phyloP scores from a whole-genome alignment of 495 filamentous ascomycete genomes.

The Talaromyces borbonicus region DNA sequence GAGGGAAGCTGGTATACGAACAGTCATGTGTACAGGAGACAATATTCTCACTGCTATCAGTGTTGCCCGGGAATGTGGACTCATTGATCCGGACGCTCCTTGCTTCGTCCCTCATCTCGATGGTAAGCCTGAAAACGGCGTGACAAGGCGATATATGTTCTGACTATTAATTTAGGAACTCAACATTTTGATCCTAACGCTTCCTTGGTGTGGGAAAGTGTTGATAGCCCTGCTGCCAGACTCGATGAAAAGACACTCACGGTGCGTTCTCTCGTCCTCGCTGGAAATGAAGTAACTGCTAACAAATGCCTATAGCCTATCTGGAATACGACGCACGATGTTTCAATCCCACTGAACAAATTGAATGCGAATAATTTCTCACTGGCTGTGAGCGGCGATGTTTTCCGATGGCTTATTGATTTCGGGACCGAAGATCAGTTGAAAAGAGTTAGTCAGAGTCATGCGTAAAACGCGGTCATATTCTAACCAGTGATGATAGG shows the following conservation, averaged over 20 bases:
- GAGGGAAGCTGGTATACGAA: constrained; percentile 73
- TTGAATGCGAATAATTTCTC: constrained; percentile 72
- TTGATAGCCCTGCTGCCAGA: constrained; percentile 66
- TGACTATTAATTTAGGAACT: constrained; percentile 29
- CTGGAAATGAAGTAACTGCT: too few species aligned
- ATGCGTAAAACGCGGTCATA: constrained; percentile 1
- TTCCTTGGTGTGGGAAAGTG: constrained; percentile 78
- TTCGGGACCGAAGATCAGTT: constrained; percentile 71
- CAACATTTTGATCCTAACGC: constrained; percentile 57
- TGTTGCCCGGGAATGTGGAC: constrained; percentile 83
- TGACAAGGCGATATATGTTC: neutral
- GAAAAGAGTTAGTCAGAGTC: constrained; percentile 44
- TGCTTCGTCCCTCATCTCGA: constrained; percentile 93
- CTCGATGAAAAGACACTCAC: constrained; percentile 70
- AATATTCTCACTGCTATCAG: constrained; percentile 97
- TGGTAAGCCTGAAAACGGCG: constrained; percentile 32
- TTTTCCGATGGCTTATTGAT: constrained; percentile 94
- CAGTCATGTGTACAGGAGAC: constrained; percentile 96
- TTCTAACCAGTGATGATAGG: constrained; percentile 31
- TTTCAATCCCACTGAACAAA: constrained; percentile 77
- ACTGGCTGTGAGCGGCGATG: constrained; percentile 81
- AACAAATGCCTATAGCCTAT: too few species aligned
- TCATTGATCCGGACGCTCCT: constrained; percentile 69
- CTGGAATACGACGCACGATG: constrained; percentile 56
- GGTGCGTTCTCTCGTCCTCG: constrained; percentile 26